Percentiles rank a stretch among this genome's conserved stretches.
Conservation (phyloP, 768 basidiomycete species). For the Rhizopogon vulgaris region DNA sequence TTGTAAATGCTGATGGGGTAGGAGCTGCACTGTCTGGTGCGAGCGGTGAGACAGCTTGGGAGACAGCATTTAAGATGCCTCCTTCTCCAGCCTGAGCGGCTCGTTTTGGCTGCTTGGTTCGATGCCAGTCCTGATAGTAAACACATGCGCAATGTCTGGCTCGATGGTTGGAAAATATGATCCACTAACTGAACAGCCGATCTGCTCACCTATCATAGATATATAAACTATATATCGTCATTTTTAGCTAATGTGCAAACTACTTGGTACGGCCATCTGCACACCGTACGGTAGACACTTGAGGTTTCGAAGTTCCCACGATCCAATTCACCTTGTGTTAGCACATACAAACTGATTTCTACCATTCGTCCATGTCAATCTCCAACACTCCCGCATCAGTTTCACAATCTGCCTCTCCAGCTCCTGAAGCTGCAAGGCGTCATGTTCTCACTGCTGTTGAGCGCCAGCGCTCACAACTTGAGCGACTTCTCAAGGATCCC, state of each 20-base stretch:
- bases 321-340: neutral
- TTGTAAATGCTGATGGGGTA: constrained; percentile 37
- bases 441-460: constrained; percentile 50
- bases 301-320: neutral
- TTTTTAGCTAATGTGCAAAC: constrained; percentile 19
- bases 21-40: constrained; percentile 24
- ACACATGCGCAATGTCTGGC: constrained; percentile 84
- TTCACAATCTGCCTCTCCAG: constrained; percentile 27
- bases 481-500: constrained; percentile 87
- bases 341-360: no score
- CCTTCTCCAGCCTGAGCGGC: constrained; percentile 48
- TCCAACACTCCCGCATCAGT: constrained; percentile 22
- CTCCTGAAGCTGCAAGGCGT: constrained; percentile 22
- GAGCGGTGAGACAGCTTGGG: constrained; percentile 51
- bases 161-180: constrained; percentile 4
- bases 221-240: constrained; percentile 92
- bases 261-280: no score
- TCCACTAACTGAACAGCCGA: neutral
- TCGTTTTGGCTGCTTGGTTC: constrained; percentile 64
- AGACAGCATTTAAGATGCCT: constrained; percentile 74
- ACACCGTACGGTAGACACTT: neutral
- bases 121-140: constrained; percentile 95
- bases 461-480: constrained; percentile 61
- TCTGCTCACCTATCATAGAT: constrained; percentile 77
- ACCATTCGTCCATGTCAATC: constrained; percentile 17